phyloP scores from a whole-genome alignment of 257 asterid genomes.

The Penstemon eatonii region DNA sequence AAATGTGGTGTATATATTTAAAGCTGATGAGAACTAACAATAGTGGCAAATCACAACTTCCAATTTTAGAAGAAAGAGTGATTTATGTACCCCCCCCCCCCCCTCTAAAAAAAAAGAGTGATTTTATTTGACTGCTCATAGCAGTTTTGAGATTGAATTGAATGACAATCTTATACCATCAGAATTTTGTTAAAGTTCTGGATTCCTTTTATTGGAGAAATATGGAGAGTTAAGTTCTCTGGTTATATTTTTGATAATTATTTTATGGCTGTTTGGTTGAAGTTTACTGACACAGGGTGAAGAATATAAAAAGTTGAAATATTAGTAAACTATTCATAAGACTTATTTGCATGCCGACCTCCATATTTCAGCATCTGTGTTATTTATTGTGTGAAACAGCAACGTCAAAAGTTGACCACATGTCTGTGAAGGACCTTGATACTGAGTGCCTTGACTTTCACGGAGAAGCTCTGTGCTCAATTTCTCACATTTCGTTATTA shows the following conservation, averaged over 20 bases:
- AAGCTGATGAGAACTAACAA: background rate
- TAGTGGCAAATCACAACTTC: background rate
- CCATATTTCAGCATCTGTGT: constrained; percentile 15
- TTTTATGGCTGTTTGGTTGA: constrained; percentile 17
- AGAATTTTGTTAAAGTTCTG: background rate
- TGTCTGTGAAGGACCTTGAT: constrained; percentile 39
- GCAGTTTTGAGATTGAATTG: constrained; percentile 10
- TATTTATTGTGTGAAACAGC: constrained; percentile 46
- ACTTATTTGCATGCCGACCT: constrained; percentile 12
- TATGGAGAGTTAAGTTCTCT: constrained; percentile 1
- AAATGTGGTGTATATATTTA: background rate
- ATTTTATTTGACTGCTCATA: background rate
- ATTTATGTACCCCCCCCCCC: too few relatives aligned
- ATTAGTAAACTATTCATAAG: constrained; percentile 12
- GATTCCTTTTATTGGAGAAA: constrained; percentile 17
- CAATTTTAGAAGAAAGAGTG: background rate
- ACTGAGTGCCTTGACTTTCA: constrained; percentile 56
- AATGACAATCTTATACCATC: background rate
- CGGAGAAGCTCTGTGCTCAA: constrained; percentile 85
- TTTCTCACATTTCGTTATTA: constrained; percentile 77
- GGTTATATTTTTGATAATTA: constrained; percentile 3
- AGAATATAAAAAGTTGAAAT: background rate
- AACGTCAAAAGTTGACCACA: constrained; percentile 64
- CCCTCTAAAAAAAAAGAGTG: background rate
- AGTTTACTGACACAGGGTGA: background rate